phyloP scores from a whole-genome alignment of 371 early-diverging fungal genomes.

The Mucor circinelloides region DNA sequence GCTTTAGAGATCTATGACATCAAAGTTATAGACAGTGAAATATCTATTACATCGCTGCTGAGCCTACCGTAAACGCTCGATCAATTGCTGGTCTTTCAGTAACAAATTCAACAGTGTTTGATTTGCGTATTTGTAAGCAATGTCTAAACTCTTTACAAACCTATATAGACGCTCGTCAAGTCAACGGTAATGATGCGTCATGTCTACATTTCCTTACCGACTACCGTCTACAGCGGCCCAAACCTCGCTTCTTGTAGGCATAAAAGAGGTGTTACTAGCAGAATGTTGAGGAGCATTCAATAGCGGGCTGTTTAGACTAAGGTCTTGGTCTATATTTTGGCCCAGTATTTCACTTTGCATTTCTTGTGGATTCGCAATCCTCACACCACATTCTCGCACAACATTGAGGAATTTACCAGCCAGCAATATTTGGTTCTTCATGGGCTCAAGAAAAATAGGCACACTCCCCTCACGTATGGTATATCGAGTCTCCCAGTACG shows the following conservation, averaged over 20 bases:
- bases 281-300: neutral
- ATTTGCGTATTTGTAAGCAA: conserved; percentile 79
- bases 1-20: conserved; percentile 82
- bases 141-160: conserved; percentile 72
- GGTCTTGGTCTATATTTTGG: conserved; percentile 5
- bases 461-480: conserved; percentile 64
- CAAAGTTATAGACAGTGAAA: neutral
- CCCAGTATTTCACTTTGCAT: conserved; percentile 35
- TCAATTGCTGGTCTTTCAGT: conserved; percentile 68
- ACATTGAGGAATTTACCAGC: conserved; percentile 96
- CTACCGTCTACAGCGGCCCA: conserved; percentile 62
- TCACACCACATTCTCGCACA: conserved; percentile 82
- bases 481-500: conserved; percentile 86
- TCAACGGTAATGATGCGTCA: neutral
- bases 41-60: neutral
- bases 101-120: conserved; percentile 69
- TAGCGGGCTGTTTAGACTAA: neutral
- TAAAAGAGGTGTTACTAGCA: neutral
- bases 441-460: conserved; percentile 78
- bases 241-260: conserved; percentile 46
- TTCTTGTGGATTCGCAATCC: conserved; percentile 49
- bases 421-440: conserved; percentile 77
- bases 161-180: conserved; percentile 34
- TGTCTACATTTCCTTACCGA: conserved; percentile 38
- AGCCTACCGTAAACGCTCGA: conserved; percentile 72